phyloP scores from a whole-genome alignment of 2,329 filamentous ascomycete species.

The Tolypocladium album region DNA sequence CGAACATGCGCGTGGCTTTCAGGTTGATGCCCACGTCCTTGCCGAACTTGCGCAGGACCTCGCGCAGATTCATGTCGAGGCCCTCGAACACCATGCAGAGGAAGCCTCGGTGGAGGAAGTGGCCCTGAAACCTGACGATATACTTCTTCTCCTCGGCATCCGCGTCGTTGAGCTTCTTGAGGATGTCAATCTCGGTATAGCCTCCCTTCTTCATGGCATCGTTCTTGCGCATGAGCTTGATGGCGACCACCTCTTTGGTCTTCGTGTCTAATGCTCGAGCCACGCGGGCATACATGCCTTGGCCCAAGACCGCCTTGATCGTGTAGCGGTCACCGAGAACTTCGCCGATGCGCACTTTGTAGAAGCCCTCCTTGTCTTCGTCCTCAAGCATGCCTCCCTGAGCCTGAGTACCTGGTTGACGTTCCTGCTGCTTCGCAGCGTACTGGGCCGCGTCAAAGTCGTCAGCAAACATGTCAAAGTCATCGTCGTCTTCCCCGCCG shows the following conservation, averaged over 20 bases:
- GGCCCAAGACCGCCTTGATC: slow-evolving; percentile 76
- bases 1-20: slow-evolving; percentile 76
- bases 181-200: slow-evolving; percentile 86
- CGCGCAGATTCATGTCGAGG: slow-evolving; percentile 82
- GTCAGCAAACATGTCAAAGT: slow-evolving; percentile 84
- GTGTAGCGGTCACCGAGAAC: slow-evolving; percentile 83
- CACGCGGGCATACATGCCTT: slow-evolving; percentile 96
- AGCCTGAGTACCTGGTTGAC: slow-evolving; percentile 47
- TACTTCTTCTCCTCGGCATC: slow-evolving; percentile 88
- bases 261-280: slow-evolving; percentile 73
- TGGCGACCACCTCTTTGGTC: slow-evolving; percentile 69
- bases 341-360: slow-evolving; percentile 88
- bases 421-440: slow-evolving; percentile 37
- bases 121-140: slow-evolving; percentile 74
- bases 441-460: slow-evolving; percentile 61
- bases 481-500: slow-evolving; percentile 53
- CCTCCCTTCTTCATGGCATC: slow-evolving; percentile 86
- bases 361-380: slow-evolving; percentile 91
- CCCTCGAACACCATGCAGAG: slow-evolving; percentile 97
- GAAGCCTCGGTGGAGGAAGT: slow-evolving; percentile 91
- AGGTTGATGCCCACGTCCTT: slow-evolving; percentile 89
- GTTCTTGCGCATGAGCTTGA: slow-evolving; percentile 98
- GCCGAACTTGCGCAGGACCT: slow-evolving; percentile 91
- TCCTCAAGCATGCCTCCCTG: slow-evolving; percentile 78
- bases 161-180: slow-evolving; percentile 74